Percentiles rank a stretch among this genome's conserved stretches.
Conservation (phyloP, 1,284 basidiomycete species). For the Leccinum griseonigrum region DNA sequence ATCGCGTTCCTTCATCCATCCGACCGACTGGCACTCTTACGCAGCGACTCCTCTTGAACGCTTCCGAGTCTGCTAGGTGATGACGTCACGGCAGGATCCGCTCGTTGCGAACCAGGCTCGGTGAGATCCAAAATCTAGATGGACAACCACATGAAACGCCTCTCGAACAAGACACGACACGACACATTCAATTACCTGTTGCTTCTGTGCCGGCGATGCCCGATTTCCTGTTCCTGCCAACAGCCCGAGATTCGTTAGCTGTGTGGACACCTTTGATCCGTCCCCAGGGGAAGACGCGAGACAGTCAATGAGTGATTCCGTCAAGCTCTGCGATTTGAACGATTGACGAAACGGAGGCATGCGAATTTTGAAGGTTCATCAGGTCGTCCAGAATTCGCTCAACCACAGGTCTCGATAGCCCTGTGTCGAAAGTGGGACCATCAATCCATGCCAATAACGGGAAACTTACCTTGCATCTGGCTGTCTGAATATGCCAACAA, state of each 20-base stretch:
- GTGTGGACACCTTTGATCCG: slow-evolving; percentile 50
- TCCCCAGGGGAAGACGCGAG: slow-evolving; percentile 53
- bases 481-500: slow-evolving; percentile 21
- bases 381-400: slow-evolving; percentile 57
- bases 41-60: slow-evolving; percentile 50
- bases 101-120: slow-evolving; percentile 8
- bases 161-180: background rate
- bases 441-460: background rate
- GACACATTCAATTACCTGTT: slow-evolving; percentile 48
- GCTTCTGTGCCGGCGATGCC: slow-evolving; percentile 60
- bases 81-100: background rate
- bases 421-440: slow-evolving; percentile 14
- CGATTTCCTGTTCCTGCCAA: slow-evolving; percentile 62
- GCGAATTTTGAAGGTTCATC: slow-evolving; percentile 58
- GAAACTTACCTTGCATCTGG: slow-evolving; percentile 14
- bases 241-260: slow-evolving; percentile 63
- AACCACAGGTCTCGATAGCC: slow-evolving; percentile 19
- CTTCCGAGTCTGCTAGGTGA: slow-evolving; percentile 19
- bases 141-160: slow-evolving; percentile 2
- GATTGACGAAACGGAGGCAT: slow-evolving; percentile 61
- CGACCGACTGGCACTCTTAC: slow-evolving; percentile 59
- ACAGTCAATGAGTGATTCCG: slow-evolving; percentile 61
- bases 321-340: slow-evolving; percentile 68
- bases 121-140: slow-evolving; percentile 26
- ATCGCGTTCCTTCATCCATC: slow-evolving; percentile 71